Base-by-base conservation (phyloP, 108 stramenopile genomes). In the Nitzschia sp. region DNA sequence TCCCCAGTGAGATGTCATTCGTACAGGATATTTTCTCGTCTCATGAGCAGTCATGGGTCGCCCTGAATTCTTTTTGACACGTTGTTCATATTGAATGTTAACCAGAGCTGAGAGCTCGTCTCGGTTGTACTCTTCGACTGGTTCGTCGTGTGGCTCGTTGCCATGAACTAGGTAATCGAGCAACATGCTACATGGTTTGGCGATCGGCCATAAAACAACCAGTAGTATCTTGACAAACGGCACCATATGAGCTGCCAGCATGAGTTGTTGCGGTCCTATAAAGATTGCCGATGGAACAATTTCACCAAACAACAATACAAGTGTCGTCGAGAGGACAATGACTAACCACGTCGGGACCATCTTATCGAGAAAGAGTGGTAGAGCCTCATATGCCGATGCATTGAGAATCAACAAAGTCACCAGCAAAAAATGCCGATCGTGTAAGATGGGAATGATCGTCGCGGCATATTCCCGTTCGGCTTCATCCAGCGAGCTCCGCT, bases 391-490 rank as follows among this genome's bases (percentile, higher is more conserved):
- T 17, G 87, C 83, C 1, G 85, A 36, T 15, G 95, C 85, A 81
- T 97, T 96, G 70, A 92, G 79, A 17, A 96, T 72, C 15, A 97
- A 77, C 23, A 97, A 76, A 3, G 95, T 95, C 21, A 94, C 92
- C 5, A 97, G 83, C 3, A 96, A 76, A 24, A 84, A 85, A 77
- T 97, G 97, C 30, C 92, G 94, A 45, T 84, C 70, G 48, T 76
- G 34, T 3, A 85, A 68, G 48, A 89, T 26, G 9, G 87, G 85
- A 25, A 75, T 59, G 17, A 85, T 33, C 0, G 64, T 18, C 19
- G 74, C 53, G 0, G 87, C 84, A 17, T 78, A 61, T 24, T 45
- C 46, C 42, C 54, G 26, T 63, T 85, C 83, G 19, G 72, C 66
- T 21, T 69, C 73, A 47, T 75, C 77, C n/a, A 79, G 56, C 3